Evolutionary conservation across 78 protist genomes (phyloP).

Genomic region (Cavenderia fasciculata): DNA sequence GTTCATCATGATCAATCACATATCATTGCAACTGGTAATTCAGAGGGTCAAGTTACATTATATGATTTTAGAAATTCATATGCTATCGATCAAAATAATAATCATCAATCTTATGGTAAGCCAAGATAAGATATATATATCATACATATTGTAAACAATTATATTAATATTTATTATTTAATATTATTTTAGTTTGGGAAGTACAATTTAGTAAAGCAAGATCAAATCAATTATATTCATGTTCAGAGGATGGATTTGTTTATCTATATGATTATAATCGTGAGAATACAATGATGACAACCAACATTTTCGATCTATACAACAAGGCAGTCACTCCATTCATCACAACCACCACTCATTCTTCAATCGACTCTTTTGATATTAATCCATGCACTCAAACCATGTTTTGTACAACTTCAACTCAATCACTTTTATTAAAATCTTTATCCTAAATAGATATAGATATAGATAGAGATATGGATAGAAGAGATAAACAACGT

Average conservation of each 20-base stretch:
- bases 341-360: background rate
- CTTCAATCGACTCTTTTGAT: constrained; percentile 56
- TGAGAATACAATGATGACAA: constrained; percentile 6
- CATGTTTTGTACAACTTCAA: constrained; percentile 26
- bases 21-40: constrained; percentile 57
- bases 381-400: constrained; percentile 5
- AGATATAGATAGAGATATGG: too few relatives aligned
- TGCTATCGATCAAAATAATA: constrained; percentile 66
- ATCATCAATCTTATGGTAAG: constrained; percentile 46
- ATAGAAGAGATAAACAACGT: too few relatives aligned
- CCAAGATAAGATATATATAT: background rate
- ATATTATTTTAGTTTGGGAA: constrained; percentile 52
- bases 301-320: constrained; percentile 42
- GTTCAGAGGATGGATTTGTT: constrained; percentile 65
- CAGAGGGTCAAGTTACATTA: constrained; percentile 51
- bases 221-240: constrained; percentile 64
- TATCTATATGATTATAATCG: constrained; percentile 29
- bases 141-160: background rate
- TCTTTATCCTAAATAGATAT: too few relatives aligned
- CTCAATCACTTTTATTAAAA: constrained; percentile 42
- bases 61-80: constrained; percentile 55
- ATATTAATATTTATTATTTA: background rate
- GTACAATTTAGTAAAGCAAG: constrained; percentile 40
- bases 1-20: constrained; percentile 45
- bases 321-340: constrained; percentile 3